These are phyloP conservation scores for Saturnispora saitoi DNA, from an alignment of 805 yeast genomes.

Conservation along the genomic window DNA sequence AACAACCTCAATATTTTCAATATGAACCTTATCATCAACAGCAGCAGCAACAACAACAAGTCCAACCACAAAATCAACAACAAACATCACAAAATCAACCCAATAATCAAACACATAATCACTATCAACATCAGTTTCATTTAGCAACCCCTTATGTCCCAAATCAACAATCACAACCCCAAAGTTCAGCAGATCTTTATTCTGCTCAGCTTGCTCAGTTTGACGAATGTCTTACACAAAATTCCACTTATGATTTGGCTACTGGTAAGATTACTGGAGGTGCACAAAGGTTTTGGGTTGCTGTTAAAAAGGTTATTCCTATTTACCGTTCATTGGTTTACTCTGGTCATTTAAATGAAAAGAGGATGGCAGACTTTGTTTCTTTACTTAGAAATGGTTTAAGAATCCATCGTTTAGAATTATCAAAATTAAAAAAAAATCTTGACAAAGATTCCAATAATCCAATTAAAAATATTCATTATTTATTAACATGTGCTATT, in stretches of 20 bases:
- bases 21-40: not conserved
- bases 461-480: conserved; percentile 47
- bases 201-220: conserved; percentile 20
- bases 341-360: conserved; percentile 39
- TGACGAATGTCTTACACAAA: conserved; percentile 38
- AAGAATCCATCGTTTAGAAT: conserved; percentile 46
- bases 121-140: not conserved
- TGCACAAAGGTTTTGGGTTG: conserved; percentile 44
- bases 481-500: conserved; percentile 39
- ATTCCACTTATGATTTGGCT: conserved; percentile 30
- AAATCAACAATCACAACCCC: conserved; percentile 16
- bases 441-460: conserved; percentile 51
- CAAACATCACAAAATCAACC: conserved; percentile 1
- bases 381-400: conserved; percentile 47
- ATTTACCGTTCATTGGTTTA: conserved; percentile 39
- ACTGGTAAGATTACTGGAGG: conserved; percentile 33
- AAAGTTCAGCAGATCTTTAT: not conserved
- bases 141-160: not conserved
- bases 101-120: not conserved
- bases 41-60: conserved; percentile 5
- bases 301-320: conserved; percentile 42
- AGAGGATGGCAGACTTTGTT: conserved; percentile 40
- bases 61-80: not conserved
- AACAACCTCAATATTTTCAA: conserved; percentile 2
- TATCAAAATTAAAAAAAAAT: conserved; percentile 47